phyloP scores from a whole-genome alignment of 768 basidiomycete species.

The Phaeolepiota aurea region DNA sequence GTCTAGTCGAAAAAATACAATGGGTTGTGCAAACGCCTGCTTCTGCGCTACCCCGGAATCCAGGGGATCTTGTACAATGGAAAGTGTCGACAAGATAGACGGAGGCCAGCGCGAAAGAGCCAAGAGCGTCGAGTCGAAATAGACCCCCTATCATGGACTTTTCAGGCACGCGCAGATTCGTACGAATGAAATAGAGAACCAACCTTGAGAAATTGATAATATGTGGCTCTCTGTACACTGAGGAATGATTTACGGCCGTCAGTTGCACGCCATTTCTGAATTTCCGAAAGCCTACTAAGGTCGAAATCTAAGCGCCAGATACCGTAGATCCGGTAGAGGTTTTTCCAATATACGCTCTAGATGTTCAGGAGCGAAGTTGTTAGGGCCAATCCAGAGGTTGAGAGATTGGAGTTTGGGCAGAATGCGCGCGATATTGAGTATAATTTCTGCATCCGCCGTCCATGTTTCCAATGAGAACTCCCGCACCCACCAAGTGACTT shows the following conservation, averaged over 20 bases:
- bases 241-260: conserved; percentile 2
- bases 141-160: conserved; percentile 48
- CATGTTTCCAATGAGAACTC: conserved; percentile 51
- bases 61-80: conserved; percentile 61
- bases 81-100: conserved; percentile 32
- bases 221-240: conserved; percentile 67
- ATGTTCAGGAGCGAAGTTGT: conserved; percentile 74
- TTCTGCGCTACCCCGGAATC: conserved; percentile 23
- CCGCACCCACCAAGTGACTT: conserved; percentile 31
- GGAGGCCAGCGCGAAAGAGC: conserved; percentile 60
- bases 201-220: conserved; percentile 77
- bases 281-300: conserved; percentile 61
- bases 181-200: conserved; percentile 1
- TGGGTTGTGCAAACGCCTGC: conserved; percentile 68
- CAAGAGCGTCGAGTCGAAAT: conserved; percentile 69
- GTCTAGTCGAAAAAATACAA: conserved; percentile 76
- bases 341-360: conserved; percentile 54
- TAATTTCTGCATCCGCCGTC: conserved; percentile 66
- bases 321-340: conserved; percentile 36
- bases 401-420: conserved; percentile 45
- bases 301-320: conserved; percentile 64
- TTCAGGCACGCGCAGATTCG: conserved; percentile 1
- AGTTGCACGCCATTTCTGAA: no score
- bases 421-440: conserved; percentile 58
- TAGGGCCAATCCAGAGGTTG: conserved; percentile 64